Percentiles rank a stretch among this genome's conserved stretches.
Conservation (phyloP, 2,329 filamentous ascomycete species). For the Nakataea oryzae region DNA sequence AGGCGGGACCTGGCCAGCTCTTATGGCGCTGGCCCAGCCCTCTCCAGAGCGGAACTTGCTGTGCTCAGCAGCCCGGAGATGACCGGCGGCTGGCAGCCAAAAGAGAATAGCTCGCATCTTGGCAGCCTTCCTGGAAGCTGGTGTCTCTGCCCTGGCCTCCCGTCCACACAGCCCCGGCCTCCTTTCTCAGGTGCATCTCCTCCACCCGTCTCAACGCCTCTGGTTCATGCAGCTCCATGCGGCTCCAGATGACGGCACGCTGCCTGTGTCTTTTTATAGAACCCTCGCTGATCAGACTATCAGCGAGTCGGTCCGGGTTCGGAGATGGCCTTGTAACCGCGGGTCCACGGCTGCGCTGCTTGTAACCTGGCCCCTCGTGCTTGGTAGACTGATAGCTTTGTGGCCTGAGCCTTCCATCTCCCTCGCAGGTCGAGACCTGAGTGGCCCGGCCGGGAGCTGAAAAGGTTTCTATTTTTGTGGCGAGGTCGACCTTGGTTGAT, state of each 20-base stretch:
- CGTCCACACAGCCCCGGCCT: too few relatives aligned
- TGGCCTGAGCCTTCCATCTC: too few relatives aligned
- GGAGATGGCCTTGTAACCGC: not conserved
- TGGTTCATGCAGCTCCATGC: not conserved
- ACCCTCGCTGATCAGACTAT: not conserved
- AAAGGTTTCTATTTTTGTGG: not conserved
- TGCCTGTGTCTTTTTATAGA: not conserved
- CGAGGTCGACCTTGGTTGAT: not conserved
- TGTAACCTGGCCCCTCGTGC: too few relatives aligned
- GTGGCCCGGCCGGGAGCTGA: not conserved
- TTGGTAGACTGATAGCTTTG: too few relatives aligned
- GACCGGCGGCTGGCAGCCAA: too few relatives aligned
- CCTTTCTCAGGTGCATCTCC: not conserved
- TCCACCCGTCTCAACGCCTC: not conserved
- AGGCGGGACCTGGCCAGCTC: constrained; percentile 13
- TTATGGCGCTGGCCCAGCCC: constrained; percentile 5
- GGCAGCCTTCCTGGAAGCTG: not conserved
- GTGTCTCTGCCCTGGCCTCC: not conserved
- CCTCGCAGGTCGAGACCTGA: not conserved
- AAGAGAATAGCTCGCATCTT: not conserved
- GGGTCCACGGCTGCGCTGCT: not conserved
- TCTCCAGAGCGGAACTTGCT: not conserved
- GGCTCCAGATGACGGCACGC: not conserved
- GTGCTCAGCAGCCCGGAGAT: not conserved
- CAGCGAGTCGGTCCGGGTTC: not conserved